Evolutionary conservation across 345 rosid species (phyloP).

Genomic region (Boechera stricta): DNA sequence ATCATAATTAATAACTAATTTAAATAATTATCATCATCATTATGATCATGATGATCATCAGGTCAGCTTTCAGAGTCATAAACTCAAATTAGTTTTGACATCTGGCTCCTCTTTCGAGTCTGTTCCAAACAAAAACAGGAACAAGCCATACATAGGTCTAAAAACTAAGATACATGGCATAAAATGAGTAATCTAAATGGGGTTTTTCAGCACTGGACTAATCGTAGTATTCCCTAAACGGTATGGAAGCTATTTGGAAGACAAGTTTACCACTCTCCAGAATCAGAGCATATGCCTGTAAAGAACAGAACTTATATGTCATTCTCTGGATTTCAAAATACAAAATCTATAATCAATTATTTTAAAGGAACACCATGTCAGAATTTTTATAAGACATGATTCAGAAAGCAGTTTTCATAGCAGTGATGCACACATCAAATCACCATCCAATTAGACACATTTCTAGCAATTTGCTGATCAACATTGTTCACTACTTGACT

Average conservation of each 20-base stretch:
- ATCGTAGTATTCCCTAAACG: neutral
- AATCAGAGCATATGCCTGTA: slow-evolving; percentile 25
- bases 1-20: too few relatives aligned
- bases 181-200: neutral
- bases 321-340: neutral
- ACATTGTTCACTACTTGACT: neutral
- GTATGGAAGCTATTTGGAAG: neutral
- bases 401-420: neutral
- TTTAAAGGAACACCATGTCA: neutral
- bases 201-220: slow-evolving; percentile 3
- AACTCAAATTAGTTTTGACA: slow-evolving; percentile 1
- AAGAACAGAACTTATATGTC: neutral
- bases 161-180: neutral
- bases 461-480: neutral
- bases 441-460: neutral
- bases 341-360: neutral
- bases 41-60: too few relatives aligned
- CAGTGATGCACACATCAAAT: neutral
- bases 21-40: too few relatives aligned
- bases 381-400: neutral
- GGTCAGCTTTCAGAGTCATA: slow-evolving; percentile 4
- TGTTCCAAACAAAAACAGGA: slow-evolving; percentile 5
- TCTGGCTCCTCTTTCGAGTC: neutral
- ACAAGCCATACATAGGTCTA: slow-evolving; percentile 1
- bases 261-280: neutral